Evolutionary conservation across 176 grass and related monocot species (phyloP).

Genomic region (Carex pumila): DNA sequence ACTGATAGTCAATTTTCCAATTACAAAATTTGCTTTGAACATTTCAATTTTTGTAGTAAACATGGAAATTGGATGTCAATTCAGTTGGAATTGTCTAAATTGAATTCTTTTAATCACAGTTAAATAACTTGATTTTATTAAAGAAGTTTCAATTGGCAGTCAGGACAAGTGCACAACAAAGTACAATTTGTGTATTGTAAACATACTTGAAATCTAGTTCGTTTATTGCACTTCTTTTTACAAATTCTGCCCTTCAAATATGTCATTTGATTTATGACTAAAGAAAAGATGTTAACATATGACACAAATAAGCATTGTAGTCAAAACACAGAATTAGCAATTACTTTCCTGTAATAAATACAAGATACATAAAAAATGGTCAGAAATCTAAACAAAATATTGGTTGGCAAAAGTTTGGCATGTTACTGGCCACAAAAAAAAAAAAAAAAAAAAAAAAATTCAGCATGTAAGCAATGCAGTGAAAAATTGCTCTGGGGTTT

Average conservation of each 20-base stretch:
- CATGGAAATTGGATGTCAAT: background rate
- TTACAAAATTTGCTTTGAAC: background rate
- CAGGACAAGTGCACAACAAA: background rate
- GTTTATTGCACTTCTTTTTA: background rate
- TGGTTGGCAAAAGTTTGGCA: background rate
- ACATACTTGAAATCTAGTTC: background rate
- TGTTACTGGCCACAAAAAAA: background rate
- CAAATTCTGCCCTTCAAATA: background rate
- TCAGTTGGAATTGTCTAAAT: background rate
- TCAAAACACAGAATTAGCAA: background rate
- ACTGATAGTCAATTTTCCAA: background rate
- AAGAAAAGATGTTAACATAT: background rate
- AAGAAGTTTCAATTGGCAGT: background rate
- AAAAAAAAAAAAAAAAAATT: background rate
- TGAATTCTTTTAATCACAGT: background rate
- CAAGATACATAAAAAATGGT: background rate
- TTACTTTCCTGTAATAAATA: background rate
- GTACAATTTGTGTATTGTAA: background rate
- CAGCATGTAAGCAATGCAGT: background rate
- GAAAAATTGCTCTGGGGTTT: background rate
- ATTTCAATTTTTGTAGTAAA: background rate
- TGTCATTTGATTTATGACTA: background rate
- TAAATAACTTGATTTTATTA: background rate
- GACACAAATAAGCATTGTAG: background rate
- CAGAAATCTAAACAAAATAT: background rate